These are phyloP conservation scores for Henningerozyma blattae DNA, from an alignment of 805 yeast genomes.

Conservation along the genomic window DNA sequence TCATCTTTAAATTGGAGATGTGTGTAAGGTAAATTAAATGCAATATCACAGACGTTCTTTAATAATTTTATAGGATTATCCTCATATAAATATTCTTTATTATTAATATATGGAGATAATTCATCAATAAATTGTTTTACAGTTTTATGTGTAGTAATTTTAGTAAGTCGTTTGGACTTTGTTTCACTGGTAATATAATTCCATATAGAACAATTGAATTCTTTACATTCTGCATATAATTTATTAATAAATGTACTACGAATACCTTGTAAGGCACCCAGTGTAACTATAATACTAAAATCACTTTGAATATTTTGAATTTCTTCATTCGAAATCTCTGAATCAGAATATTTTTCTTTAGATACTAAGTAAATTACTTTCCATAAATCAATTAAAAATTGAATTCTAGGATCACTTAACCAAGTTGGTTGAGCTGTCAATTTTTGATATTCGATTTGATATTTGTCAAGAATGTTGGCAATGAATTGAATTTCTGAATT, in stretches of 20 bases:
- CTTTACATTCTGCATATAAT: conserved; percentile 8
- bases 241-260: conserved; percentile 14
- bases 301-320: conserved; percentile 8
- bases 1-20: conserved; percentile 9
- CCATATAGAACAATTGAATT: conserved; percentile 15
- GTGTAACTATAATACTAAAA: conserved; percentile 16
- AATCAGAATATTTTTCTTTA: no score
- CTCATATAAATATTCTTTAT: neutral
- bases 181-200: conserved; percentile 9
- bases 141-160: conserved; percentile 12
- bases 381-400: conserved; percentile 36
- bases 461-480: conserved; percentile 26
- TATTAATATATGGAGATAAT: conserved; percentile 10
- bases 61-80: conserved; percentile 29
- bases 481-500: conserved; percentile 37
- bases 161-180: conserved; percentile 7
- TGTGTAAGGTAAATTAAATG: conserved; percentile 24
- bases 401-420: conserved; percentile 29
- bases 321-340: no score
- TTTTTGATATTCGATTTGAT: conserved; percentile 33
- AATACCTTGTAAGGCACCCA: conserved; percentile 16
- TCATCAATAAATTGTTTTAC: conserved; percentile 18
- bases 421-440: conserved; percentile 39
- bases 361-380: conserved; percentile 19
- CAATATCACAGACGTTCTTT: conserved; percentile 22